These are phyloP conservation scores for Globisporangium paddicum DNA, from an alignment of 352 stramenopile species.

Conservation along the genomic window DNA sequence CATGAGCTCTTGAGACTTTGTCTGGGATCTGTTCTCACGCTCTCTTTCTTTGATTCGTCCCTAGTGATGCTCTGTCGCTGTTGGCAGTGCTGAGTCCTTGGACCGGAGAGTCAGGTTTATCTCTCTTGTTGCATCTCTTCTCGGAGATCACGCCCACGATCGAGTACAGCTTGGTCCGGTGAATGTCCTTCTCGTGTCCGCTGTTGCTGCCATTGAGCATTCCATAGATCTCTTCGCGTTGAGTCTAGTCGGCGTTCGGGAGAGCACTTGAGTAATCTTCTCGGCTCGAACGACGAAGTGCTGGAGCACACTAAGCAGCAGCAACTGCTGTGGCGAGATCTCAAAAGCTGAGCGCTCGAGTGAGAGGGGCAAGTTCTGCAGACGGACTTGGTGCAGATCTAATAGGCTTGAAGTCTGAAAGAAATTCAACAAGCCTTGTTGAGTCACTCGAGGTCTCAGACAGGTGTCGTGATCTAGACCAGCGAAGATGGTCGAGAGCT, in stretches of 20 bases:
- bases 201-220: neutral
- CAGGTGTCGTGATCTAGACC: neutral
- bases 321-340: neutral
- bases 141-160: constrained; percentile 27
- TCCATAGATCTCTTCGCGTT: constrained; percentile 1
- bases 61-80: neutral
- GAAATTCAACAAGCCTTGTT: constrained; percentile 5
- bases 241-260: neutral
- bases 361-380: neutral
- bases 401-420: neutral
- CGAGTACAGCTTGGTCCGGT: constrained; percentile 29
- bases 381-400: neutral
- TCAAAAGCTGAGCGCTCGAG: neutral
- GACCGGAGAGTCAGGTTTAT: constrained; percentile 9
- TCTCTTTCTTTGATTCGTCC: neutral
- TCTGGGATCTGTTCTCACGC: neutral
- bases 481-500: neutral
- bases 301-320: constrained; percentile 14
- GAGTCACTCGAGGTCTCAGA: neutral
- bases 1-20: constrained; percentile 11
- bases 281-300: constrained; percentile 19
- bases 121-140: constrained; percentile 29
- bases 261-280: constrained; percentile 21
- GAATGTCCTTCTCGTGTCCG: constrained; percentile 15
- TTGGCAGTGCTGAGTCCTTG: constrained; percentile 7